These are phyloP conservation scores for Phytophthora aleatoria DNA, from an alignment of 352 stramenopile genomes.

Conservation along the genomic window DNA sequence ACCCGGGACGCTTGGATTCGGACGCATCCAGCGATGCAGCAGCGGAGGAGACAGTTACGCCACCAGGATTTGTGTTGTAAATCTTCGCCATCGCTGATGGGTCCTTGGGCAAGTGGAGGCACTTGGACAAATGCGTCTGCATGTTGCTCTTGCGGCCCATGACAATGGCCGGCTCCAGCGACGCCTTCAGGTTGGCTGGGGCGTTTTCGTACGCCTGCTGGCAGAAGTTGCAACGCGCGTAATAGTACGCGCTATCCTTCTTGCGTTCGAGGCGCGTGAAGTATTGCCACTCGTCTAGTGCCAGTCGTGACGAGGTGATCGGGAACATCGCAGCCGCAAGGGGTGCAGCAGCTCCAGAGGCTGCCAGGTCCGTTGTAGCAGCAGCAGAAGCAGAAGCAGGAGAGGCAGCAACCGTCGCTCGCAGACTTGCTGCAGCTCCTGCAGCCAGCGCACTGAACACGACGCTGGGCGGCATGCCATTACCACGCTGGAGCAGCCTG, in stretches of 20 bases:
- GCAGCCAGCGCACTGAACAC: slow-evolving; percentile 23
- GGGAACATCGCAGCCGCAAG: neutral
- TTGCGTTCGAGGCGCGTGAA: slow-evolving; percentile 81
- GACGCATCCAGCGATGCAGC: slow-evolving; percentile 14
- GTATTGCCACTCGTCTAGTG: slow-evolving; percentile 78
- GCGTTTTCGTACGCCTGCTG: slow-evolving; percentile 64
- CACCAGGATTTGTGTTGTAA: slow-evolving; percentile 3
- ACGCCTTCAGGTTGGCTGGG: slow-evolving; percentile 47
- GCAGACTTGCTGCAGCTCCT: neutral
- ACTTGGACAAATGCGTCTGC: slow-evolving; percentile 85
- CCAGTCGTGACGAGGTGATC: slow-evolving; percentile 46
- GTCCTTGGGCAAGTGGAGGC: slow-evolving; percentile 69
- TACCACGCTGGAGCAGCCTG: slow-evolving; percentile 26
- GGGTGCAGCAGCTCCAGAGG: slow-evolving; percentile 10
- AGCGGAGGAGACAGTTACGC: neutral
- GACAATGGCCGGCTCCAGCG: slow-evolving; percentile 62
- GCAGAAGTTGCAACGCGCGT: slow-evolving; percentile 83
- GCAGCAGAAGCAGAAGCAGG: neutral
- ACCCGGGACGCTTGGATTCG: slow-evolving; percentile 26
- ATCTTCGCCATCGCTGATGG: slow-evolving; percentile 33
- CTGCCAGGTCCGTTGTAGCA: neutral
- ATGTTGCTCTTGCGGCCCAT: slow-evolving; percentile 85
- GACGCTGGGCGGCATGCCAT: slow-evolving; percentile 24
- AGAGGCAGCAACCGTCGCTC: neutral
- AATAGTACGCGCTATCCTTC: slow-evolving; percentile 76